Evolutionary conservation across 2,329 filamentous ascomycete genomes (phyloP).

Genomic region (Fusarium keratoplasticum): DNA sequence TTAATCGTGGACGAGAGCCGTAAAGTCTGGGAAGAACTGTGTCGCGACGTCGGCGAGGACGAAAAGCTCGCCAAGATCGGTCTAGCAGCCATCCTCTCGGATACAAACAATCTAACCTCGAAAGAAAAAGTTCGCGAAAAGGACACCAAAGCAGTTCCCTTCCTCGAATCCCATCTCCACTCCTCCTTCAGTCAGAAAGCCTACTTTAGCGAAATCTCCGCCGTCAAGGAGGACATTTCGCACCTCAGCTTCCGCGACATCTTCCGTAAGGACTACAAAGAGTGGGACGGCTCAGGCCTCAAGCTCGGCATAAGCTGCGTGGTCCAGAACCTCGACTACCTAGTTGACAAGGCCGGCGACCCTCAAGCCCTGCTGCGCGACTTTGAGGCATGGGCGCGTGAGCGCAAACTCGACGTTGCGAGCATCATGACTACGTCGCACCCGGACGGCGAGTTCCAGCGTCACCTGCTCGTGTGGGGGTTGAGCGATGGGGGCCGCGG

Average conservation of each 20-base stretch:
- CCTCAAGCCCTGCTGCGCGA: conserved; percentile 59
- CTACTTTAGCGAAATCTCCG: conserved; percentile 70
- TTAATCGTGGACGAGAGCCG: conserved; percentile 72
- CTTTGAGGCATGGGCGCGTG: conserved; percentile 65
- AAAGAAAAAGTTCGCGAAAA: conserved; percentile 73
- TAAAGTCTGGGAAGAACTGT: conserved; percentile 67
- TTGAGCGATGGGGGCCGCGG: conserved; percentile 60
- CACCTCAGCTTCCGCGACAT: conserved; percentile 72
- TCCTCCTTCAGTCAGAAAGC: conserved; percentile 61
- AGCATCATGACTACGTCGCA: conserved; percentile 77
- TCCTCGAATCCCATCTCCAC: conserved; percentile 65
- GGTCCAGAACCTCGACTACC: conserved; percentile 71
- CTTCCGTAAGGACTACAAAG: conserved; percentile 86
- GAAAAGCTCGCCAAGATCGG: conserved; percentile 74
- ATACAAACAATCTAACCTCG: conserved; percentile 74
- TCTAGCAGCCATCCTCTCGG: conserved; percentile 78
- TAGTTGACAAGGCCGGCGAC: conserved; percentile 65
- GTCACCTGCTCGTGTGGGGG: conserved; percentile 77
- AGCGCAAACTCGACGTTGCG: conserved; percentile 70
- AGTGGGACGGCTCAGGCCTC: conserved; percentile 71
- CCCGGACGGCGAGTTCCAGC: conserved; percentile 65
- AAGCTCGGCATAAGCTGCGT: conserved; percentile 76
- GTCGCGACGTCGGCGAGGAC: conserved; percentile 53
- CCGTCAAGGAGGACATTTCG: conserved; percentile 76
- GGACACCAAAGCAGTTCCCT: conserved; percentile 68